Evolutionary conservation across 2,329 filamentous ascomycete genomes (phyloP).

Genomic region (Pleoardoris graminearum): DNA sequence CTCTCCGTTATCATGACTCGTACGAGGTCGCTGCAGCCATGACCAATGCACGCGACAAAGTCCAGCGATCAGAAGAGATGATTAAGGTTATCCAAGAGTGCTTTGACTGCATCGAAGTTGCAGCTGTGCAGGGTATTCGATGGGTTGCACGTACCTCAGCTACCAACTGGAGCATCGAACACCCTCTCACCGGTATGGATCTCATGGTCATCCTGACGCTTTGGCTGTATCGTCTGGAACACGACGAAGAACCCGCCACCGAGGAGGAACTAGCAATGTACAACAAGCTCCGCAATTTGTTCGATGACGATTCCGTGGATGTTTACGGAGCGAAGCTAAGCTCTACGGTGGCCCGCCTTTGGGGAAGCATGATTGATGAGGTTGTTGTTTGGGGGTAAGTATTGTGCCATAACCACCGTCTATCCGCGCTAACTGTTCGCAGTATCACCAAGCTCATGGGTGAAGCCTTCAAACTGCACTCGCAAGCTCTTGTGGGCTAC

Average conservation of each 20-base stretch:
- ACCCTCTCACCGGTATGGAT: conserved; percentile 93
- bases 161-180: conserved; percentile 98
- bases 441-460: conserved; percentile 96
- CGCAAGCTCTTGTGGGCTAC: conserved; percentile 91
- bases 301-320: conserved; percentile 87
- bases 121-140: conserved; percentile 88
- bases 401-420: conserved; percentile 9
- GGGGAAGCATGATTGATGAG: conserved; percentile 98
- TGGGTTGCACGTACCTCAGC: conserved; percentile 98
- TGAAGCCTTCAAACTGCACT: conserved; percentile 95
- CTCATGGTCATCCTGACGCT: conserved; percentile 96
- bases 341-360: conserved; percentile 91
- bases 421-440: conserved; percentile 50
- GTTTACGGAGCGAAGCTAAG: conserved; percentile 81
- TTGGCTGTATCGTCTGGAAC: conserved; percentile 98
- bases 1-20: conserved; percentile 92
- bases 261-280: conserved; percentile 88
- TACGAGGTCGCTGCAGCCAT: conserved; percentile 97
- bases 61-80: conserved; percentile 96
- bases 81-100: conserved; percentile 98
- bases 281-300: conserved; percentile 86
- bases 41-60: conserved; percentile 89
- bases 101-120: conserved; percentile 96
- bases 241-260: conserved; percentile 89
- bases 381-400: conserved; percentile 99